Percentiles rank a stretch among this genome's conserved stretches.
These are phyloP conservation scores for Mycena rebaudengoi DNA, from an alignment of 768 basidiomycete species.

Conservation along the genomic window DNA sequence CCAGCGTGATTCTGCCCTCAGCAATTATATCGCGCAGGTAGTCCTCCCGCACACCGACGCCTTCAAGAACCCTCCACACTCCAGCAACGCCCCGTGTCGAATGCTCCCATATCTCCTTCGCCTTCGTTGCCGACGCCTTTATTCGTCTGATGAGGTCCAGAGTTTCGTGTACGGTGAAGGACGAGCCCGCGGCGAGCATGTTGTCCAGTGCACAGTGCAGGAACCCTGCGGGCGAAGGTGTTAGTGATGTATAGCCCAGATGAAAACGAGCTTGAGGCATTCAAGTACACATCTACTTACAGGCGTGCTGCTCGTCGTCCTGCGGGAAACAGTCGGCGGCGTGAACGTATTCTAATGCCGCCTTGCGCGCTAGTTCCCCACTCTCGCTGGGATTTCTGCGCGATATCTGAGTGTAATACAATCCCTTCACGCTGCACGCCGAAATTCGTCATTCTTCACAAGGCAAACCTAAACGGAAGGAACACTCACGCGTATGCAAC, in stretches of 20 bases:
- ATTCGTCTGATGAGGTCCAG: slow-evolving; percentile 22
- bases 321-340: slow-evolving; percentile 24
- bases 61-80: not conserved
- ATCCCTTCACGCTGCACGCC: slow-evolving; percentile 22
- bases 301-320: slow-evolving; percentile 31
- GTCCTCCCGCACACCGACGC: not conserved
- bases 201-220: slow-evolving; percentile 2
- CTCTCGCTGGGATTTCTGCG: not conserved
- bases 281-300: not conserved
- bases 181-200: slow-evolving; percentile 5
- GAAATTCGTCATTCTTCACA: too few species aligned
- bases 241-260: not conserved
- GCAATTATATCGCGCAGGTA: slow-evolving; percentile 1
- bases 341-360: slow-evolving; percentile 20
- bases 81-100: not conserved
- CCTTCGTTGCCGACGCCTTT: not conserved
- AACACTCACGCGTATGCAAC: too few species aligned
- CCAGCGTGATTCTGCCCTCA: not conserved
- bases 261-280: too few species aligned
- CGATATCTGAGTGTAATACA: slow-evolving; percentile 13
- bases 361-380: not conserved
- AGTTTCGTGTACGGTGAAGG: slow-evolving; percentile 10
- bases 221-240: too few species aligned
- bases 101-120: slow-evolving; percentile 22
- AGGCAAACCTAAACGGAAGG: too few species aligned